Evolutionary conservation across 2,329 filamentous ascomycete genomes (phyloP).

Genomic region (Phialemonium atrogriseum): DNA sequence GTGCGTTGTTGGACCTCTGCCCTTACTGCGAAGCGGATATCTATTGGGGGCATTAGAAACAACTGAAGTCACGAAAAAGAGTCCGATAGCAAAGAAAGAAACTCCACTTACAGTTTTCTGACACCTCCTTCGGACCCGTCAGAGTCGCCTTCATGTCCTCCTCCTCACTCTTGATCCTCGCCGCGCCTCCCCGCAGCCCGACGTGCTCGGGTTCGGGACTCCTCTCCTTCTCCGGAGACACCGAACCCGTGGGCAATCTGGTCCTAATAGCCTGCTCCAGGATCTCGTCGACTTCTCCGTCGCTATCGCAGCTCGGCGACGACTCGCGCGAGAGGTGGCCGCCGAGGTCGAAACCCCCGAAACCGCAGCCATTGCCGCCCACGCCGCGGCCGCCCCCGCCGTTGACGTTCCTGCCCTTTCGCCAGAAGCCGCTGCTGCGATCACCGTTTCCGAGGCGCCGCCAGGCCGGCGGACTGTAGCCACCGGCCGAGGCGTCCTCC

Average conservation of each 20-base stretch:
- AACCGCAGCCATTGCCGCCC: too few relatives aligned
- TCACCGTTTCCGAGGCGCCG: slow-evolving; percentile 51
- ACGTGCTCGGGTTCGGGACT: slow-evolving; percentile 41
- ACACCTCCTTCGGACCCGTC: slow-evolving; percentile 19
- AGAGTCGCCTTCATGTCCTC: slow-evolving; percentile 23
- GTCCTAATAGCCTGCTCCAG: slow-evolving; percentile 46
- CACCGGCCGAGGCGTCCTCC: slow-evolving; percentile 38
- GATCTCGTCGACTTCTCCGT: slow-evolving; percentile 27
- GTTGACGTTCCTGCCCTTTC: slow-evolving; percentile 42
- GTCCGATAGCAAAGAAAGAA: neutral
- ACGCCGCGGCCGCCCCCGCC: slow-evolving; percentile 28
- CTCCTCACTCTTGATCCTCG: slow-evolving; percentile 6
- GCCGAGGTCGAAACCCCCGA: slow-evolving; percentile 12
- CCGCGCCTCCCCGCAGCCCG: too few relatives aligned
- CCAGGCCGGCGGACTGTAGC: slow-evolving; percentile 54
- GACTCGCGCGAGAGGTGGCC: slow-evolving; percentile 17
- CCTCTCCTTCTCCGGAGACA: slow-evolving; percentile 45
- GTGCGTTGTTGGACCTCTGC: slow-evolving; percentile 83
- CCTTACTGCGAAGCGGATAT: slow-evolving; percentile 79
- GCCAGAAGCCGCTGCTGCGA: slow-evolving; percentile 53
- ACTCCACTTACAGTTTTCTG: slow-evolving; percentile 49
- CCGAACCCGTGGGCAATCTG: slow-evolving; percentile 44
- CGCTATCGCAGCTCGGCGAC: slow-evolving; percentile 26
- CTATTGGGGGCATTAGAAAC: slow-evolving; percentile 34
- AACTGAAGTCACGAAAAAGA: slow-evolving; percentile 10